Evolutionary conservation across 176 grass and related monocot species (phyloP).

Genomic region (Triticum urartu): DNA sequence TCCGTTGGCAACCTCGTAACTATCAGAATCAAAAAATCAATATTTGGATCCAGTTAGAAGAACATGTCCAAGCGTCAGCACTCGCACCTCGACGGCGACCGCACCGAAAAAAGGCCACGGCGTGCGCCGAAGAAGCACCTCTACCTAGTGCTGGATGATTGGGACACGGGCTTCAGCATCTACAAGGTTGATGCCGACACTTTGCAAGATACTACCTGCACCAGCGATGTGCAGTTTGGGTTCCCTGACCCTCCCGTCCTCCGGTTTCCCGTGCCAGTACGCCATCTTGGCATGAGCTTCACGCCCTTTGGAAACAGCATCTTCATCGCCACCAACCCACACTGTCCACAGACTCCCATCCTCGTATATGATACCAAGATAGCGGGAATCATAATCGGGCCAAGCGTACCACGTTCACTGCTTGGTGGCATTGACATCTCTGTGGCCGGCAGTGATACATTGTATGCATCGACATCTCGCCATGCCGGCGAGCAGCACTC

Average conservation of each 20-base stretch:
- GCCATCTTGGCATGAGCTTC: not conserved
- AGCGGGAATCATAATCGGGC: not conserved
- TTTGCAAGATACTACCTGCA: not conserved
- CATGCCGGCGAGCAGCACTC: not conserved
- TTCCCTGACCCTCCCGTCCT: not conserved
- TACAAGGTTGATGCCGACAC: not conserved
- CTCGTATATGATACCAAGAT: not conserved
- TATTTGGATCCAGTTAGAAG: no score
- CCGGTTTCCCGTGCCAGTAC: not conserved
- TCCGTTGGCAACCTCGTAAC: no score
- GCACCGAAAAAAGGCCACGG: not conserved
- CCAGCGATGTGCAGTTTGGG: not conserved
- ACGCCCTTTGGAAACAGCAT: not conserved
- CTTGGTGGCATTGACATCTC: not conserved
- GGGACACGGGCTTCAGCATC: constrained; percentile 15
- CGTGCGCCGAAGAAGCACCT: constrained; percentile 2
- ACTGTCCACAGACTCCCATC: not conserved
- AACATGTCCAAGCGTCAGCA: not conserved
- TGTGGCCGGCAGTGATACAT: not conserved
- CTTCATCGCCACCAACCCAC: not conserved
- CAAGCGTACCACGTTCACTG: not conserved
- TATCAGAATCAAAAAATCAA: no score
- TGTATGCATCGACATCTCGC: not conserved
- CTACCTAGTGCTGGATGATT: constrained; percentile 17
- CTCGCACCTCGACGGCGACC: not conserved